Evolutionary conservation across 805 yeast species (phyloP), one percentile per base, ranked within the genome.

Genomic region (Yamadazyma takamatsuzukensis): DNA sequence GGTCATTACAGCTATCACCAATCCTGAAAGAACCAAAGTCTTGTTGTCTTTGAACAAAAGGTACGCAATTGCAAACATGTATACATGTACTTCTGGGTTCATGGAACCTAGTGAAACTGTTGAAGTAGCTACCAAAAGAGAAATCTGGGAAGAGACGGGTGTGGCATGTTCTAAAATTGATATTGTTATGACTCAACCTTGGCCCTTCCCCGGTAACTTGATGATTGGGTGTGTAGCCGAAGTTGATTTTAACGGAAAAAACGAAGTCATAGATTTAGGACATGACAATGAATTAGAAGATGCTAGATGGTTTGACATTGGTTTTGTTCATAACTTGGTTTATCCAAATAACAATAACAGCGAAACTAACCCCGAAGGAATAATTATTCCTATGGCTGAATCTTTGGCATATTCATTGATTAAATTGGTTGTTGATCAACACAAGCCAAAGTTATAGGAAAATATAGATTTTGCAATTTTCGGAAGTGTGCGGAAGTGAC

Each of bases 81-180:
- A 81, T 59, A 73, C 90, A 12, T 82, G 95, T 50, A 76, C 94
- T 32, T 96, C 97, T 4, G 98, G 97, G 4, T 93, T 93, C 57
- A 79, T 90, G 76, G 98, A 90, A 56, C 96, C 96, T 1, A 83
- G 89, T 18, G 98, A 90, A 61, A 78, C 94, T 2, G 78, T 90
- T 14, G 97, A 90, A 57, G 80, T 77, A 29, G 93, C 96, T 9
- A 83, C 90, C 15, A 65, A 80, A 27, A 68, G 98, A 42, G 98
- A 90, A 56, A 82, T 85, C 18, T 89, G 93, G 87, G 98, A 90
- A 55, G 98, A 90, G 57, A 81, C 97, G 4, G 98, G 98, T 6
- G 83, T 87, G 21, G 69, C 60, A 33, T 78, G 78, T 33, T 44
- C 58, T 3, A 56, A 70, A 18, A 82, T 90, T 18, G 59, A 68